Evolutionary conservation across 495 filamentous ascomycete genomes (phyloP).

Genomic region (Penicillium robsamsonii): DNA sequence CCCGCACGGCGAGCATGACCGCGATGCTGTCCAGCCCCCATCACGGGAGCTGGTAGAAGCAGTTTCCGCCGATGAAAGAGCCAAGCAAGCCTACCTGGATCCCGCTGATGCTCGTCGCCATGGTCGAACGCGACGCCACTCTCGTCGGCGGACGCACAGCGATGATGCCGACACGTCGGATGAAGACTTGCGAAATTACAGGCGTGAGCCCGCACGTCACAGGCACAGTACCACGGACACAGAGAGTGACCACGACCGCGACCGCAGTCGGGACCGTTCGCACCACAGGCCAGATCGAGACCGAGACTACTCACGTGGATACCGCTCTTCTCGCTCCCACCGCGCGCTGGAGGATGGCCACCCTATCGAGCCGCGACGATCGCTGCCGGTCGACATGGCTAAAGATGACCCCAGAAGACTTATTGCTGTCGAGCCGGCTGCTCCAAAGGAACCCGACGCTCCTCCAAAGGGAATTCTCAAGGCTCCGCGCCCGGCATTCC

Average conservation of each 20-base stretch:
- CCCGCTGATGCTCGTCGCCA: conserved; percentile 21
- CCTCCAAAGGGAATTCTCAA: conserved; percentile 71
- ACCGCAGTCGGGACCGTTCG: conserved; percentile 21
- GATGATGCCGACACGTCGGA: conserved; percentile 38
- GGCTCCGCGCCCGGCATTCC: conserved; percentile 69
- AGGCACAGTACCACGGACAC: conserved; percentile 28
- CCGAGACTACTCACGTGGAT: conserved; percentile 11
- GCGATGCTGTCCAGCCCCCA: conserved; percentile 13
- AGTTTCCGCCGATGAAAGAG: conserved; percentile 10
- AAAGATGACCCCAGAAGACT: conserved; percentile 30
- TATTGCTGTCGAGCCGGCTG: conserved; percentile 31
- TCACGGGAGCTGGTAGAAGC: conserved; percentile 17
- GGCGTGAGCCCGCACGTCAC: conserved; percentile 30
- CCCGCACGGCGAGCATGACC: conserved; percentile 7
- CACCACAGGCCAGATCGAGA: conserved; percentile 8
- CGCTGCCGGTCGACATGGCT: conserved; percentile 12
- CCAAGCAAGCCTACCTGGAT: conserved; percentile 23
- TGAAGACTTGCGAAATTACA: conserved; percentile 39
- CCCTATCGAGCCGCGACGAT: conserved; percentile 12
- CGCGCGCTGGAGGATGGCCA: conserved; percentile 20
- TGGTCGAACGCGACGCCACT: conserved; percentile 32
- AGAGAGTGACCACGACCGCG: conserved; percentile 17
- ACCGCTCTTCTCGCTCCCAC: conserved; percentile 29
- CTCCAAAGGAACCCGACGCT: conserved; percentile 36
- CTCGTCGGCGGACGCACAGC: conserved; percentile 29